Evolutionary conservation across 78 protist species (phyloP), one percentile per base, ranked within the genome.

Genomic region (Dictyostelium brefeldianum): DNA sequence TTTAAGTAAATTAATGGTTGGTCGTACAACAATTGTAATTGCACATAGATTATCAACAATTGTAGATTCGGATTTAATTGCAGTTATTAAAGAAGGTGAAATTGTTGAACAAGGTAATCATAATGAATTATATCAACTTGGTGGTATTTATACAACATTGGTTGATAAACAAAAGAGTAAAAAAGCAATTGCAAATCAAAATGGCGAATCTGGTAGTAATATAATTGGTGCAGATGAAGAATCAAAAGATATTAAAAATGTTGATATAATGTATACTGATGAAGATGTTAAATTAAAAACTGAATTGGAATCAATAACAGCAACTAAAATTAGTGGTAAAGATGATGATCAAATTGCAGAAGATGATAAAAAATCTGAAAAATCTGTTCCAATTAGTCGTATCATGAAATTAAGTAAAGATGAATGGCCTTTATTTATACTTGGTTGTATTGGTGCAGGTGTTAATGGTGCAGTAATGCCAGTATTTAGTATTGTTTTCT

Each of bases 11-110:
- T 14, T 83, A 36, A 56, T 73, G 81, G 4, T 71, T 20, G 96
- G 95, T 36, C 89, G 97, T 50, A 98, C 99, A 4, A 89, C 97
- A 7, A 27, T 99, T 73, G 98, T 98, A 29, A 95, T 99, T 57
- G 99, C 99, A 1, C 99, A 99, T 80, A 90, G 99, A 54, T 90
- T 98, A 62, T 74, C 97, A 10, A 98, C 99, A n/a, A 54, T 98
- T 67, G 74, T 65, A 8, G 48, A 95, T 53, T 92, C 98, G 15
- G 97, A 96, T 77, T 27, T 50, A 51, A 96, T 98, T 78, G 53
- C 62, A 31, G 98, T 97, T 50, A 41, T 97, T 20, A 77, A 59
- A 46, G 83, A 22, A 11, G 93, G 93, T 54, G 20, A 6, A 43
- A 94, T 97, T 22, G 77, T 91, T 4, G 98, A 97, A 84, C 0